Base-by-base conservation (phyloP, 2,329 filamentous ascomycete species). In the Aspergillus chevalieri region DNA sequence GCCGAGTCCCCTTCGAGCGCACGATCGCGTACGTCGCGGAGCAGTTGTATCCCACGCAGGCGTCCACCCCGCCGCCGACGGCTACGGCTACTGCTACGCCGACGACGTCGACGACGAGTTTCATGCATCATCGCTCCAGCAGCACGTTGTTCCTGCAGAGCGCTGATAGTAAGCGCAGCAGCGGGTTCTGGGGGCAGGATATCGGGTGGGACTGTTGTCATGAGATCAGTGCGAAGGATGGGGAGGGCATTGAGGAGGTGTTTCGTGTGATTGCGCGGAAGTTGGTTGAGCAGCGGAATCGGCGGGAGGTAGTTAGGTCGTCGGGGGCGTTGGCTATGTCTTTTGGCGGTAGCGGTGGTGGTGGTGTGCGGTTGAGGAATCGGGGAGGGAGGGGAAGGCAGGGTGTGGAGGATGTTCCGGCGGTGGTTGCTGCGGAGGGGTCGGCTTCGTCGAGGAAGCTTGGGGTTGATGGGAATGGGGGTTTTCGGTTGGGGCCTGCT, bases 201-300 rank as follows among this genome's bases (percentile, higher is more conserved):
- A 84, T 90, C 5, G 90, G 91, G 47, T 97, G 92, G 91, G 91
- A 96, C 63, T 94, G 90, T 55, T 97, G 92, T 68, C 93, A 97
- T 69, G 93, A 98, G 74, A 92, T 98, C 64, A 91, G 85, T 59
- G 91, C 92, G 44, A 92, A 94, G 75, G 90, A 86, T 62, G 91
- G 91, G 49, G 91, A 96, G 74, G 92, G 92, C 15, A 91, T 98
- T 15, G 93, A 97, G 60, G 93, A 97, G 70, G 90, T 98, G 0
- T 97, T 97, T 62, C 81, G 92, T 1, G 89, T 95, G 22, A 86
- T 90, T 43, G 93, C 91, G 7, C 78, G 94, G 61, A 95, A 95
- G 72, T 71, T 86, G 15, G 83, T 85, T 4, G 92, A 96, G 73
- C 81, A 92, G 63, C 74, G 78, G 41, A 76, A 76, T 49, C 76